Conservation (phyloP, 1,284 basidiomycete species). For the Microbotryomycetes sp. region DNA sequence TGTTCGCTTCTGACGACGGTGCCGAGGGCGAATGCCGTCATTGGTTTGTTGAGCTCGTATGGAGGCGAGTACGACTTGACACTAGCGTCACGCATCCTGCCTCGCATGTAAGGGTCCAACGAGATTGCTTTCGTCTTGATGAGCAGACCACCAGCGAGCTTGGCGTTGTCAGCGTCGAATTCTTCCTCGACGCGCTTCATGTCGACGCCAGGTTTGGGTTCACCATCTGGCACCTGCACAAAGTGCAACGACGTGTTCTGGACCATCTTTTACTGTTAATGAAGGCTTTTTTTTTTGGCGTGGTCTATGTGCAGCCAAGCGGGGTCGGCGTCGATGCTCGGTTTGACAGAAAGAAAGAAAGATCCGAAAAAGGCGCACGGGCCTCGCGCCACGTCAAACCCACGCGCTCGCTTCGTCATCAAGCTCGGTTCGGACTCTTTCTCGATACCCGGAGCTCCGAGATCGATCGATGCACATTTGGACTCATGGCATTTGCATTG, state of each 20-base stretch:
- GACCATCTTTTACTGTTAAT: conserved; percentile 26
- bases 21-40: conserved; percentile 18
- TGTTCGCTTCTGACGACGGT: conserved; percentile 29
- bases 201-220: conserved; percentile 50
- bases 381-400: not conserved
- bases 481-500: not conserved
- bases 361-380: not conserved
- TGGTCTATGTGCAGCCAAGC: not conserved
- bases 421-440: not conserved
- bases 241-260: conserved; percentile 41
- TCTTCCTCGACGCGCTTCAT: conserved; percentile 49
- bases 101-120: conserved; percentile 52
- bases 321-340: too few relatives aligned
- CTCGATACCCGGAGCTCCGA: not conserved
- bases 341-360: not conserved
- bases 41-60: conserved; percentile 17
- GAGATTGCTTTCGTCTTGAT: conserved; percentile 49
- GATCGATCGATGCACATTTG: too few relatives aligned
- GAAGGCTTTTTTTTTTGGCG: not conserved
- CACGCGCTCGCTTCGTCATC: not conserved
- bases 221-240: conserved; percentile 45
- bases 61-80: conserved; percentile 29
- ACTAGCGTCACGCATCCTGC: conserved; percentile 28
- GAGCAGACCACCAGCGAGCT: conserved; percentile 52
- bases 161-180: conserved; percentile 51